Evolutionary conservation across 495 filamentous ascomycete genomes (phyloP), one percentile per base, ranked within the genome.

Genomic region (Neurospora cerealis): DNA sequence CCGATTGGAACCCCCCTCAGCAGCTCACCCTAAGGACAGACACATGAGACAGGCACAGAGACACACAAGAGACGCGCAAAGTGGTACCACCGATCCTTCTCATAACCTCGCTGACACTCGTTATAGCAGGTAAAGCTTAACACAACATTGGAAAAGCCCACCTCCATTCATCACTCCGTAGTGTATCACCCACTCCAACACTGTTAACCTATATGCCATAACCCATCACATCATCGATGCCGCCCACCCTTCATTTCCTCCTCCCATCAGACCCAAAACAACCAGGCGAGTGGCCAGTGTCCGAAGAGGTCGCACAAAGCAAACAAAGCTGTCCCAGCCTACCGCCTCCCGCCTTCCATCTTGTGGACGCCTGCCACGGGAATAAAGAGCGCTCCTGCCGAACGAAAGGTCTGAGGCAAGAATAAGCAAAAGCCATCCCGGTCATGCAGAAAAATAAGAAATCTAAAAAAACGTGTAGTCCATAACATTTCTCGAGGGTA

Each of bases 361-460:
- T 77, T 74, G 80, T 81, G 82, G 80, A 80, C 75, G 73, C 76
- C 80, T 75, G 81, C 83, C 83, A 83, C 81, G 78, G 77, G 79
- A 79, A 79, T 72, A 76, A 80, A 78, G 77, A 78, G 77, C 81
- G 54, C 24, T 28, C 78, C 80, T 77, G 80, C 77, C 77, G 80
- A 78, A 79, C 77, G 81, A 42, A 69, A 44, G 44, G 17, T 72
- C 19, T 74, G 73, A 69, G 74, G 73, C 69, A 71, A 75, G 71
- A 78, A 78, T 74, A 80, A 80, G 76, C 78, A 82, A 80, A 81
- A 81, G 77, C 75, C 80, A 79, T 79, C 76, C 78, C 79, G 72
- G 81, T 83, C 82, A 85, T 85, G 84, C 82, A 86, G 81, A 83
- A 81, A 78, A 66, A 66, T 66, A 66, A 80, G 80, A 83, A 82